Evolutionary conservation across 371 early-diverging fungal genomes (phyloP).

Genomic region (Mortierella sp.): DNA sequence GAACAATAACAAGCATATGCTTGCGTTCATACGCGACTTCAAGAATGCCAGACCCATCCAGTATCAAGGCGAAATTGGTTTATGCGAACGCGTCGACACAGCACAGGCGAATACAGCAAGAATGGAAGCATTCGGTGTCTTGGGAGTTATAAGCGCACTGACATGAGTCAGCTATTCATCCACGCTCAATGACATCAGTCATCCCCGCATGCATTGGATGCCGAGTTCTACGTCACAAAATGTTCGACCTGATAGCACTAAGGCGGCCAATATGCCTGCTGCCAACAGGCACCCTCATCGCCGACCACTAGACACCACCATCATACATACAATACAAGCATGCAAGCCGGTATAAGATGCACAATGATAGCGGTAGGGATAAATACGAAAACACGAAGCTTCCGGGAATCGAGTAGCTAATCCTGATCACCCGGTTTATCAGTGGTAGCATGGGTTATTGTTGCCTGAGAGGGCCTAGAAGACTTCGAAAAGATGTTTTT

Average conservation of each 20-base stretch:
- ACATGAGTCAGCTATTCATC: not conserved
- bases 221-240: conserved; percentile 9
- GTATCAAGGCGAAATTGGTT: not conserved
- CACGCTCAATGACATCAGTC: not conserved
- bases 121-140: not conserved
- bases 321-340: not conserved
- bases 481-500: no score
- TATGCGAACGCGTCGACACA: no score
- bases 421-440: no score
- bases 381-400: no score
- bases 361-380: no score
- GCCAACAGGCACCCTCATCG: not conserved
- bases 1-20: conserved; percentile 9
- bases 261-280: not conserved
- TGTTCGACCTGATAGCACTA: not conserved
- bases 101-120: conserved; percentile 4
- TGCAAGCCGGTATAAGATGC: no score
- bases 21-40: not conserved
- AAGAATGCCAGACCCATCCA: not conserved
- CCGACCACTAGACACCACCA: not conserved
- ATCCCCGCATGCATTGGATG: not conserved
- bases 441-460: no score
- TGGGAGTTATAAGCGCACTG: not conserved
- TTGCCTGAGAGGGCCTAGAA: no score
- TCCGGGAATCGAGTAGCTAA: no score